Base-by-base conservation (phyloP, 169 alveolate genomes). In the Toxoplasma gondii region DNA sequence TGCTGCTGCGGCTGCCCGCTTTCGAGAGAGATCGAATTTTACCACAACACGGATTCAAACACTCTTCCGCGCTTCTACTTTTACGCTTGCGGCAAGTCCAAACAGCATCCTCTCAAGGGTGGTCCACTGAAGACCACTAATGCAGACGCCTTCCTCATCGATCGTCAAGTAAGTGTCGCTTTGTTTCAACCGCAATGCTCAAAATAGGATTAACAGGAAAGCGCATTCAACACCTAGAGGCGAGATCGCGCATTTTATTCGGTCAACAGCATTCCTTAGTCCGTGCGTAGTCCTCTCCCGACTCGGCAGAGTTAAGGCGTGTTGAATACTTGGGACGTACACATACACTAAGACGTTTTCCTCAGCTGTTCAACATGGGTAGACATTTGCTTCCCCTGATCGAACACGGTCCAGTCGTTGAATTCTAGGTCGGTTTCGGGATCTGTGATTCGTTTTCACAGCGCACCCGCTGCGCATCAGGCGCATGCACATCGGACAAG, bases 61-160 rank as follows among this genome's bases (percentile, higher is more conserved):
- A 24, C 34, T 10, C 36, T 39, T 9, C 54, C 54, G 31, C 54
- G 31, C 24, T 22, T 82, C 27, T 82, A 82, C 67, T 82, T 82
- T 36, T 82, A 43, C 90, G 90, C 90, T 38, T 82, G 90, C 31
- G 96, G 96, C 41, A 84, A 78, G 64, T 94, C 96, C n/a, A 78
- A 54, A 17, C 96, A 94, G 82, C 96, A 94, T 80, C 96, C 96
- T 36, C 93, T 81, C 44, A 94, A 94, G 92, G 93, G 92, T 17
- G 92, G 53, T 54, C 94, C 87, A 1, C 27, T 34, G 31, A 58
- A 53, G 86, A 69, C 83, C 78, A 92, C 91, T 0, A 94, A 94
- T 67, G 96, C 95, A 7, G 96, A 94, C 70, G 94, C 96, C 16
- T 94, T 94, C 49, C 92, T 93, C 31, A 49, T 83, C n/a, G 94